Conservation (phyloP, 2,329 filamentous ascomycete genomes). For the Fusarium compactum region DNA sequence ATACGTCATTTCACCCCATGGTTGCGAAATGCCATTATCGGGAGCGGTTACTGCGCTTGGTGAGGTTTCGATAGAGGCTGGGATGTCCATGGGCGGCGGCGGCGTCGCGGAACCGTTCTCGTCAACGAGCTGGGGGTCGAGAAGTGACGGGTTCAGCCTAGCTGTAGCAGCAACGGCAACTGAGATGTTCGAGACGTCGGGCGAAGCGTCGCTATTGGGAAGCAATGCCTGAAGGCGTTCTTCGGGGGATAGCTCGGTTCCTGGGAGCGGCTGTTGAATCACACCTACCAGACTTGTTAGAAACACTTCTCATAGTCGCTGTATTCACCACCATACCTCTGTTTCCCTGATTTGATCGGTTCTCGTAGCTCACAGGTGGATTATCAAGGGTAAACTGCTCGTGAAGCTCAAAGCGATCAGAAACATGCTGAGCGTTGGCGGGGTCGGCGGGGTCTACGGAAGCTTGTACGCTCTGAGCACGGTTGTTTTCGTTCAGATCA, state of each 20-base stretch:
- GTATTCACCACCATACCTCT: slow-evolving; percentile 41
- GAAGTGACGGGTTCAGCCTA: slow-evolving; percentile 65
- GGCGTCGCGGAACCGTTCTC: slow-evolving; percentile 49
- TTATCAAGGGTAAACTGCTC: slow-evolving; percentile 71
- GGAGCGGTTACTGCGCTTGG: slow-evolving; percentile 41
- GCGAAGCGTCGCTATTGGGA: slow-evolving; percentile 52
- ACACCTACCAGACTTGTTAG: slow-evolving; percentile 34
- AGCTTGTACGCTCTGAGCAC: slow-evolving; percentile 58
- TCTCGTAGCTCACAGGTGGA: slow-evolving; percentile 63
- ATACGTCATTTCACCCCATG: slow-evolving; percentile 68
- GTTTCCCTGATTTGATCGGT: slow-evolving; percentile 42
- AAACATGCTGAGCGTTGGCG: slow-evolving; percentile 41
- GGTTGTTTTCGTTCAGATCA: slow-evolving; percentile 72
- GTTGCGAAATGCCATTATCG: slow-evolving; percentile 52
- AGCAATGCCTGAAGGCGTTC: slow-evolving; percentile 64
- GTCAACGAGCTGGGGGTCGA: slow-evolving; percentile 63
- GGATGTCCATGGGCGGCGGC: slow-evolving; percentile 45
- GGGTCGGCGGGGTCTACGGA: slow-evolving; percentile 47
- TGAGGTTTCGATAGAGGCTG: slow-evolving; percentile 39
- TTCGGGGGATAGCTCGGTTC: slow-evolving; percentile 58
- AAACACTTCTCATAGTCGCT: neutral
- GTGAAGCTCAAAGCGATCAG: slow-evolving; percentile 64
- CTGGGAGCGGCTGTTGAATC: slow-evolving; percentile 45
- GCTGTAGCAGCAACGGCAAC: slow-evolving; percentile 69
- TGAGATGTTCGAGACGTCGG: slow-evolving; percentile 63